These are phyloP conservation scores for Cunninghamia lanceolata DNA, from an alignment of 75 land plant genomes.

Conservation along the genomic window DNA sequence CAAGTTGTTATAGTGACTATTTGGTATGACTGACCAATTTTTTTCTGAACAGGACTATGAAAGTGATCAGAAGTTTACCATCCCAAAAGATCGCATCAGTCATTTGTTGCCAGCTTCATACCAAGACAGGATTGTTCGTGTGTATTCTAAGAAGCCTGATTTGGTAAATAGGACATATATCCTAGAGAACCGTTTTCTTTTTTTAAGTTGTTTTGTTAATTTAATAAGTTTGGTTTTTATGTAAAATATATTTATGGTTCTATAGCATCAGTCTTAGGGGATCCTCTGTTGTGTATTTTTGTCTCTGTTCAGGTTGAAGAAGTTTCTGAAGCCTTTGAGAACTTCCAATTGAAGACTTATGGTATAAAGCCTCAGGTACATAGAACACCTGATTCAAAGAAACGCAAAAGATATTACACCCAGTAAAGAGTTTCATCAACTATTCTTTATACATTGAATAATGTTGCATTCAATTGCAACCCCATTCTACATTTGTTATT, in stretches of 20 bases:
- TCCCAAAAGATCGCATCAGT: slow-evolving; percentile 68
- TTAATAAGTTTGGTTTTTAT: too few species aligned
- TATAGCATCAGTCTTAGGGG: not conserved
- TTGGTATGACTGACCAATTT: not conserved
- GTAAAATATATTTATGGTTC: too few species aligned
- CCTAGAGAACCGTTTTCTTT: not conserved
- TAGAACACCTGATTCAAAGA: slow-evolving; percentile 86
- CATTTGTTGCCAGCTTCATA: slow-evolving; percentile 67
- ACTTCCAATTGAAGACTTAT: slow-evolving; percentile 73
- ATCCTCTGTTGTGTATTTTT: not conserved
- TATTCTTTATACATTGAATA: not conserved
- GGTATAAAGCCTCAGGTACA: slow-evolving; percentile 78
- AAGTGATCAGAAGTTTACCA: slow-evolving; percentile 53
- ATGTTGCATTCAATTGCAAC: not conserved
- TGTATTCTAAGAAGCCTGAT: slow-evolving; percentile 86
- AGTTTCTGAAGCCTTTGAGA: slow-evolving; percentile 88
- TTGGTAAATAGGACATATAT: slow-evolving; percentile 43
- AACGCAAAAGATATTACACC: slow-evolving; percentile 30
- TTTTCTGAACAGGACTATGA: slow-evolving; percentile 74
- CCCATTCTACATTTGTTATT: not conserved
- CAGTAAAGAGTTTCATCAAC: not conserved
- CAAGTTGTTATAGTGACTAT: not conserved
- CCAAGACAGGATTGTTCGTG: slow-evolving; percentile 85
- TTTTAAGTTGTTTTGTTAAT: not conserved
- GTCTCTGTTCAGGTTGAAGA: slow-evolving; percentile 67